Percentiles rank a stretch among this genome's conserved stretches.
Evolutionary conservation across 805 yeast genomes (phyloP).

Genomic region (Starmera quercuum): DNA sequence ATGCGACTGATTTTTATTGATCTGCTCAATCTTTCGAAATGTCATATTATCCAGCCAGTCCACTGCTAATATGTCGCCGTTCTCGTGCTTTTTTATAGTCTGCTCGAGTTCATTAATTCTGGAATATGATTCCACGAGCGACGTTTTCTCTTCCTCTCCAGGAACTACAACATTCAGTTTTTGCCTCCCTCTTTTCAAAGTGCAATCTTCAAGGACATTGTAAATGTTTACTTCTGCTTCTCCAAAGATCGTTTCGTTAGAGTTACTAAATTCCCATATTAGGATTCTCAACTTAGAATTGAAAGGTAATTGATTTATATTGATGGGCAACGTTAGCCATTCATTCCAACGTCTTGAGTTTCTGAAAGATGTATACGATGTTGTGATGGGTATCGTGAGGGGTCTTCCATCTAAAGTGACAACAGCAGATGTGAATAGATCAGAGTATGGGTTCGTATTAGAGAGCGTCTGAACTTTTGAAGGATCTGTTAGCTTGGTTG

Average conservation of each 20-base stretch:
- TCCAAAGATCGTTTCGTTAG: constrained; percentile 48
- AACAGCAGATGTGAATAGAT: constrained; percentile 37
- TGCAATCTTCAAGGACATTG: constrained; percentile 42
- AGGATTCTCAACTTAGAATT: constrained; percentile 52
- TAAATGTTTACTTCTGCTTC: constrained; percentile 53
- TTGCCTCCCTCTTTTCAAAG: constrained; percentile 69
- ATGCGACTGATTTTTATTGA: constrained; percentile 13
- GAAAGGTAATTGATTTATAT: constrained; percentile 61
- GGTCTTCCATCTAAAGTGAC: constrained; percentile 37
- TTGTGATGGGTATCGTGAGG: constrained; percentile 39
- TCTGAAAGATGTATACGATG: constrained; percentile 41
- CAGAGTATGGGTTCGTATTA: constrained; percentile 26
- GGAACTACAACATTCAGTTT: constrained; percentile 38
- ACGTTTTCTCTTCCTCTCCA: constrained; percentile 22
- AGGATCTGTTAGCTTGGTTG: constrained; percentile 42
- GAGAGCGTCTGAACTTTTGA: constrained; percentile 32
- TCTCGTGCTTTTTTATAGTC: constrained; percentile 53
- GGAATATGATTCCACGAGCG: constrained; percentile 9
- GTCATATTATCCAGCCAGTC: constrained; percentile 74
- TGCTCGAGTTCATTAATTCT: constrained; percentile 44
- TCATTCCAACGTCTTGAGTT: constrained; percentile 53
- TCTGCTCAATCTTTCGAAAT: constrained; percentile 38
- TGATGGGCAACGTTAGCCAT: constrained; percentile 67
- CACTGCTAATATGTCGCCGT: constrained; percentile 51
- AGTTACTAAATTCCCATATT: constrained; percentile 62